Base-by-base conservation (phyloP, 73 alveolate species). In the Loxodes magnus region DNA sequence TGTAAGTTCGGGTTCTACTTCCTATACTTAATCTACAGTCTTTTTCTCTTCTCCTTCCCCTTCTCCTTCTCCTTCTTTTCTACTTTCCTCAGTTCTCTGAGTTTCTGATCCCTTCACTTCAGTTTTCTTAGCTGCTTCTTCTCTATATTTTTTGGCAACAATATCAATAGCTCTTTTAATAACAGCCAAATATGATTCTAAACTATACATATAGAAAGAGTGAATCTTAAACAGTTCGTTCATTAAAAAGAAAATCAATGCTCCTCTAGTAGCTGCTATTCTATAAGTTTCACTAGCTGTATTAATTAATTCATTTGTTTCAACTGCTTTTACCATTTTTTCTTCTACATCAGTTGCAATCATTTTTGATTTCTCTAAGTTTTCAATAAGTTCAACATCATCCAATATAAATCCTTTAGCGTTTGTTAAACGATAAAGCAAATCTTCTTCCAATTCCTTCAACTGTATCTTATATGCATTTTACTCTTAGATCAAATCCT, bases 201-300 rank as follows among this genome's bases (percentile, higher is more conserved):
- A 26, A 7, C 80, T 53, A 42, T 36, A 52, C 76, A 77, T 90
- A 82, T 96, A 96, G 92, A 96, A 93, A 25, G 98, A 77, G 78
- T 96, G 99, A 64, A 96, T 81, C 80, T 93, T 93, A 78, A 86
- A 75, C 51, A 96, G 73, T 74, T 96, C 99, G 58, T 89, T 88
- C 82, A 96, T 76, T 69, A 96, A 80, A 92, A 96, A 96, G 87
- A 92, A 96, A 42, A 92, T 82, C 20, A 91, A 59, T 33, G 98
- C 97, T 44, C 99, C 99, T 68, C 97, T 74, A 44, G 88, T 59
- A 42, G 98, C 99, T 15, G 98, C 99, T 16, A 95, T 94, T 46
- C 99, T 76, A 67, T 94, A 96, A 15, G 86, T 84, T 66, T 96
- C 98, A 12, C 98, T 86, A 43, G 97, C 90, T 44, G 79, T 94